Evolutionary conservation across 2,329 filamentous ascomycete genomes (phyloP), one percentile per base, ranked within the genome.

Genomic region (Talaromyces sp.): DNA sequence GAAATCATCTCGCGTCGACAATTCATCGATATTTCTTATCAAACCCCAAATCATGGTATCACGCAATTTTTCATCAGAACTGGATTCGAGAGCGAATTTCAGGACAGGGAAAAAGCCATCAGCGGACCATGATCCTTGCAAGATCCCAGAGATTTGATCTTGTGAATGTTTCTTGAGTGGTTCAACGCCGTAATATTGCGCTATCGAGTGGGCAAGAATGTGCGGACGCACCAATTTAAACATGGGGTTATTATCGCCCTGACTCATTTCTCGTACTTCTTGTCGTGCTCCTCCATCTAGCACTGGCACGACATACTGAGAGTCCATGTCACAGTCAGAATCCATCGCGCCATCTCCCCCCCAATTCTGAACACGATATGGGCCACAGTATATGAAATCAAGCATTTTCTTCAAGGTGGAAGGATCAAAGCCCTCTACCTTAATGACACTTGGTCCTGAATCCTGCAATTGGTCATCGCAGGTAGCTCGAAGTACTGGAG

Each of bases 151-250:
- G 9, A 64, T 57, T 39, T 59, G 55, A 6, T 47, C 25, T 8
- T 63, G 62, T n/a, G 59, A 54, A 8, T 47, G 22, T 10, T 59
- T 42, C 33, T 54, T 52, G 13, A 66, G 61, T 8, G n/a, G n/a
- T 3, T 49, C 19, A 4, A 66, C 56, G 33, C 49, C 51, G 28
- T 64, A 64, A 36, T 63, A 64, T 9, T 66, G 55, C 7, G 55
- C 65, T 22, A 66, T 64, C 5, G 62, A 47, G 51, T 66, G 61
- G 15, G 65, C 33, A 1, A 33, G 22, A 9, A 64, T 51, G 13
- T 65, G 53, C 22, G 30, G 32, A 4, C 11, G 10, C 9, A 55
- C 22, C 17, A 54, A 32, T 13, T 53, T n/a, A 27, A 54, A 17
- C 11, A 57, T 44, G 3, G 44, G 27, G 10, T 25, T 27, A 9